phyloP scores from a whole-genome alignment of 345 rosid genomes.

The Aquilaria malaccensis region DNA sequence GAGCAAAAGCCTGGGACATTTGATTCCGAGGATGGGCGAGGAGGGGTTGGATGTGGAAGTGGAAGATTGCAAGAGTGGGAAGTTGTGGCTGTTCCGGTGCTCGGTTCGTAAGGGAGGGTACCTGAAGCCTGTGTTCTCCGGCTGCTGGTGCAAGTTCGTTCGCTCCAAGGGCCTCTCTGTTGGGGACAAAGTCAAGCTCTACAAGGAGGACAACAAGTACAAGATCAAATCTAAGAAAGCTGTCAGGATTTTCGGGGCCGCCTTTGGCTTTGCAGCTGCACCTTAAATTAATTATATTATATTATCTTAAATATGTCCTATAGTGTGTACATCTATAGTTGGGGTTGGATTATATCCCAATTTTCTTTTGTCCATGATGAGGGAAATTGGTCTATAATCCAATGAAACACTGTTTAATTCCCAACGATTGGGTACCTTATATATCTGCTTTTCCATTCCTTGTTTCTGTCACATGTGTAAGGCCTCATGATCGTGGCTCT shows the following conservation, averaged over 20 bases:
- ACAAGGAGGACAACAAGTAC: slow-evolving; percentile 7
- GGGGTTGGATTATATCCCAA: background rate
- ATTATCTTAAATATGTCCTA: background rate
- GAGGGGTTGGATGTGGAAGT: slow-evolving; percentile 4
- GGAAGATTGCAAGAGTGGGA: background rate
- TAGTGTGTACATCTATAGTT: background rate
- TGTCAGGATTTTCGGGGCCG: slow-evolving; percentile 9
- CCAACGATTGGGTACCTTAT: too few species aligned
- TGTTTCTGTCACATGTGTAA: too few species aligned
- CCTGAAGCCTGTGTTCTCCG: background rate
- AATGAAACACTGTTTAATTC: background rate
- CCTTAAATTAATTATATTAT: background rate
- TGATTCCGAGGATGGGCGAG: background rate
- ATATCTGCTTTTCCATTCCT: too few species aligned
- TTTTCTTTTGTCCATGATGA: background rate
- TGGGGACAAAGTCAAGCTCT: slow-evolving; percentile 5
- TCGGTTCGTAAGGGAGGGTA: background rate
- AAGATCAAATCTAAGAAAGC: slow-evolving; percentile 9
- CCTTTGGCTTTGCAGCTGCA: background rate
- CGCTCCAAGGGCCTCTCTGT: background rate
- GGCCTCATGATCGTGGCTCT: too few species aligned
- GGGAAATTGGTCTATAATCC: background rate
- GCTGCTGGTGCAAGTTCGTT: slow-evolving; percentile 2
- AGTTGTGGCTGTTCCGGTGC: background rate
- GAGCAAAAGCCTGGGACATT: background rate